Evolutionary conservation across 139 green algal species (phyloP), one percentile per base, ranked within the genome.

Genomic region (Tetratostichococcus sp.): DNA sequence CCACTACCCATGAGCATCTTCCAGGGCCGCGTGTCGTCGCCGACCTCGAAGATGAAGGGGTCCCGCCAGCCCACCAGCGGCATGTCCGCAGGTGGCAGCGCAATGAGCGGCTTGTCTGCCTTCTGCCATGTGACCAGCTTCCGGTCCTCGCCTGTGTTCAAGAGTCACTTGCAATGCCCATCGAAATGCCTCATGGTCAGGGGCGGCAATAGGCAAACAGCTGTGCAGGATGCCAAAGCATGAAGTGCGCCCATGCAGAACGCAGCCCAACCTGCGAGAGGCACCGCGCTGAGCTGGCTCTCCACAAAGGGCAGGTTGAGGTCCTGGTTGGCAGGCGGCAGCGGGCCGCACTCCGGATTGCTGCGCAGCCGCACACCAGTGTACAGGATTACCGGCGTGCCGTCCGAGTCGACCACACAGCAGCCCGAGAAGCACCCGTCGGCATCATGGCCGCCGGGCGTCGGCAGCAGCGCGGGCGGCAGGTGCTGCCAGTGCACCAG

Each of bases 381-480:
- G 81, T 94, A 95, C 34, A 80, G 80, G 42, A 90, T 85, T 23
- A 82, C 83, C 0, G 90, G 88, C 3, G 80, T 66, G 65, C 88
- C 90, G 19, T 84, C 74, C 4, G 76, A 68, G 28, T 94, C 83
- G 17, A 89, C 62, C 31, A 80, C 75, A 43, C 75, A 77, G 78
- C 86, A 93, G 30, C 91, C 92, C 31, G 85, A 92, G 78, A 94
- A 97, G 79, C 92, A 97, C 30, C 92, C 92, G 42, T 93, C 90
- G 11, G 91, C 84, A 79, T 97, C 92, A 2, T 79, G 58, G 33
- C 86, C 75, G 33, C 86, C 86, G 11, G 83, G 83, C 1, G 82
- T 93, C 30, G 92, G 92, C 70, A 85, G 67, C 22, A 97, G 74
- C n/a, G 91, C 91, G 25, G 83, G 82, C 22, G 89, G 86, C 67